Conservation (phyloP, 352 stramenopile genomes). For the Globisporangium recalcitrans region DNA sequence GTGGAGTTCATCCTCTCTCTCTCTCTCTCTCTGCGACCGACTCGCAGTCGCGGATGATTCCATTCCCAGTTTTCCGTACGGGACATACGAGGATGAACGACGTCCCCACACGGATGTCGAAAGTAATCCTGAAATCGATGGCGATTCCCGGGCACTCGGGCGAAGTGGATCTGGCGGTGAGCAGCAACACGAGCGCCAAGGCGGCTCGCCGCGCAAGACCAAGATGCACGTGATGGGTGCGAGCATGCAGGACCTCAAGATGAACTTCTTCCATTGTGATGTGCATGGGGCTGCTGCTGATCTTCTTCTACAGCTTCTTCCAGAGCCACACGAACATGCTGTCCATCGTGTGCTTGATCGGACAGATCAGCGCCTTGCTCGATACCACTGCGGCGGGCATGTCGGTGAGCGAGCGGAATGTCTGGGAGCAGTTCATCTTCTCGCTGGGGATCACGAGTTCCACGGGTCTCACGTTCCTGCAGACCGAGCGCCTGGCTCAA, state of each 20-base stretch:
- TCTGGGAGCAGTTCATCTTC: conserved; percentile 87
- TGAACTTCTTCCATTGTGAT: conserved; percentile 81
- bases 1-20: too few relatives aligned
- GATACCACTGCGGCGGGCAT: conserved; percentile 72
- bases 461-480: conserved; percentile 67
- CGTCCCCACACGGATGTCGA: conserved; percentile 57
- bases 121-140: conserved; percentile 67
- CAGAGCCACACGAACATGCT: conserved; percentile 46
- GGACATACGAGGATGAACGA: conserved; percentile 75
- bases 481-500: conserved; percentile 74
- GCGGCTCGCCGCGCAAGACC: conserved; percentile 31
- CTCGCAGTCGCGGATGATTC: conserved; percentile 35
- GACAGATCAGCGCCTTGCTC: conserved; percentile 65
- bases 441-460: conserved; percentile 79
- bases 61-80: conserved; percentile 72
- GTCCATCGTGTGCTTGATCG: conserved; percentile 59
- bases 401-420: conserved; percentile 72
- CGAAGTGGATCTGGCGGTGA: conserved; percentile 25
- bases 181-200: conserved; percentile 29
- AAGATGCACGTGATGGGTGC: conserved; percentile 41
- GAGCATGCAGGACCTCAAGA: conserved; percentile 62
- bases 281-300: conserved; percentile 65
- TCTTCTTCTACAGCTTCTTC: conserved; percentile 58
- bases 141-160: conserved; percentile 16
- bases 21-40: neutral